Percentiles rank a stretch among this genome's conserved stretches.
These are phyloP conservation scores for Lentinus polychrous DNA, from an alignment of 1,284 basidiomycete genomes.

Conservation along the genomic window DNA sequence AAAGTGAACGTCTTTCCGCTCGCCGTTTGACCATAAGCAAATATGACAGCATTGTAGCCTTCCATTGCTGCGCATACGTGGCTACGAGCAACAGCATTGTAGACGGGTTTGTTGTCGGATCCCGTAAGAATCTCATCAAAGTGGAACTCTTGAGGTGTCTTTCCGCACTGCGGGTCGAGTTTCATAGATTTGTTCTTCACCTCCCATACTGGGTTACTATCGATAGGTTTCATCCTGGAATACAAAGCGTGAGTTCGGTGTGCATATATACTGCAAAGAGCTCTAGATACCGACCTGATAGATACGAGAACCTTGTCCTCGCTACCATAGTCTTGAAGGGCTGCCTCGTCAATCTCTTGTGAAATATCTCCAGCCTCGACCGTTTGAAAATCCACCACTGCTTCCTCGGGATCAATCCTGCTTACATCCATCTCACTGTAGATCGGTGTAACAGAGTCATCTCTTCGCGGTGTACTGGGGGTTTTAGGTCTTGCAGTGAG, in stretches of 20 bases:
- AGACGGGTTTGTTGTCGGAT: constrained; percentile 80
- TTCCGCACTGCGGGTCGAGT: constrained; percentile 46
- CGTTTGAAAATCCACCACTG: constrained; percentile 63
- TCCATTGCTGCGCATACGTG: constrained; percentile 94
- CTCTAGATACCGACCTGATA: constrained; percentile 49
- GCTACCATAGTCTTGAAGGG: constrained; percentile 46
- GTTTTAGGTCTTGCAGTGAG: constrained; percentile 24
- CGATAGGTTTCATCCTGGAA: constrained; percentile 62
- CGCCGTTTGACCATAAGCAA: constrained; percentile 88
- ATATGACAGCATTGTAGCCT: constrained; percentile 92
- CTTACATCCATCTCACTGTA: constrained; percentile 71
- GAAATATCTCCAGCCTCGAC: constrained; percentile 65
- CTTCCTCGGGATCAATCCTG: constrained; percentile 68
- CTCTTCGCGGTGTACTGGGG: constrained; percentile 30
- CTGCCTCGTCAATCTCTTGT: constrained; percentile 54
- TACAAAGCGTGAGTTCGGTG: background rate
- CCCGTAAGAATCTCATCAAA: constrained; percentile 80
- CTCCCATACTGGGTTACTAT: constrained; percentile 51
- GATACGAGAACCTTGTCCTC: constrained; percentile 88
- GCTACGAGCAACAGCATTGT: constrained; percentile 76
- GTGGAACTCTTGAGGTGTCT: constrained; percentile 46
- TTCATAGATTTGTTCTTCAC: constrained; percentile 44
- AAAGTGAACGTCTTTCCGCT: constrained; percentile 94
- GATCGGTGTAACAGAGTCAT: constrained; percentile 40
- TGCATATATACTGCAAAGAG: background rate